Base-by-base conservation (phyloP, 1,139 yeast species). In the Geotrichum restrictum region DNA sequence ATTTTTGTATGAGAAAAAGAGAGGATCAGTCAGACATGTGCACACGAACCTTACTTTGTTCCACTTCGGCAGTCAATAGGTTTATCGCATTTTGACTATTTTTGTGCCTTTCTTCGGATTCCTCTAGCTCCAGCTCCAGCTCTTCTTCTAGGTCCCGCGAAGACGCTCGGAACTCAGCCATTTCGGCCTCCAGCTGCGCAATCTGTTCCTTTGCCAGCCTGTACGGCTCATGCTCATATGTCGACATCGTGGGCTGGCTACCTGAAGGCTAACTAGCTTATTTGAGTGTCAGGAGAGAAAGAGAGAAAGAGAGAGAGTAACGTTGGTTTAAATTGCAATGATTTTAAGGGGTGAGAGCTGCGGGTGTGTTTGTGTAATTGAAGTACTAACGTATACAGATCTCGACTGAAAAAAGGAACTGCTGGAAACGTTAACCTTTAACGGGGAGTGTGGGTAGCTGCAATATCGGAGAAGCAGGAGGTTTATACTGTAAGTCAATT, bases 91-190 rank as follows among this genome's bases (percentile, higher is more conserved):
- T 53, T 38, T 62, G 60, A n/a, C 65, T 59, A n/a, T 57, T 57
- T 29, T 57, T 57, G 36, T 65, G 64, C 36, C 59, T 59, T 37
- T 56, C 54, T 44, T 69, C 72, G 14, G 67, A 57, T 44, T 65
- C 70, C 33, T 65, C 72, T 34, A 69, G 61, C 53, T 69, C 73
- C 46, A 60, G 59, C 56, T 69, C 72, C 39, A 69, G 57, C 49
- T 69, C 73, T 21, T 57, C 58, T 52, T 69, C 72, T 45, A 69
- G 60, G 53, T 68, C 73, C 19, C 64, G 57, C 3, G 72, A 69
- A 3, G 71, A 63, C 27, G 62, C 63, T 40, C 66, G 68, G 53
- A 69, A 67, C 55, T 69, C 73, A n/a, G 67, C 64, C 38, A 69
- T 62, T 48, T 68, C 73, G 11, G 64, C 63, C 58, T 69, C 70